Conservation (phyloP, 2,329 filamentous ascomycete genomes). For the Massarina eburnea region DNA sequence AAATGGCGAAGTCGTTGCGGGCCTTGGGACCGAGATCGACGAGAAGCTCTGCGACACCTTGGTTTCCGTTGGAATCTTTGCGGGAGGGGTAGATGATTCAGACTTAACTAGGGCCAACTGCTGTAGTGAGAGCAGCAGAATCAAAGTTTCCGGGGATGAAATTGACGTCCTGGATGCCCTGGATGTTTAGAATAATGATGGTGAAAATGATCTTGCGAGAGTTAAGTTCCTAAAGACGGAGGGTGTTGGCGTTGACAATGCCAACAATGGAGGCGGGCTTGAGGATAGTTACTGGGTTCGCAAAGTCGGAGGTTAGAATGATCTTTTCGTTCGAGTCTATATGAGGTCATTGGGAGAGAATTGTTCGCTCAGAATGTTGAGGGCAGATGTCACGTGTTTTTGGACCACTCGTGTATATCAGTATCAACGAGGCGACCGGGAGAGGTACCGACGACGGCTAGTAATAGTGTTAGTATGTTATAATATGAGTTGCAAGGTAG, state of each 20-base stretch:
- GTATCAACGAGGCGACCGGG: no score
- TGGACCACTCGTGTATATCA: no score
- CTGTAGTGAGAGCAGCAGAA: slow-evolving; percentile 60
- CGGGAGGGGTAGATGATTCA: slow-evolving; percentile 68
- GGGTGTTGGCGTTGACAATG: slow-evolving; percentile 58
- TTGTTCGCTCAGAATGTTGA: no score
- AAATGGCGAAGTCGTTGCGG: slow-evolving; percentile 60
- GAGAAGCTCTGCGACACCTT: slow-evolving; percentile 61
- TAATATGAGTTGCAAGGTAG: no score
- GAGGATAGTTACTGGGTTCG: slow-evolving; percentile 62
- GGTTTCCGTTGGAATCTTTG: slow-evolving; percentile 56
- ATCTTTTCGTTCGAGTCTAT: no score
- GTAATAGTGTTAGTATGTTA: no score
- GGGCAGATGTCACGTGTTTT: no score
- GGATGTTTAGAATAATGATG: slow-evolving; percentile 61
- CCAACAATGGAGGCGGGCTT: slow-evolving; percentile 56
- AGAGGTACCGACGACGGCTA: no score
- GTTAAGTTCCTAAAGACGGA: slow-evolving; percentile 61
- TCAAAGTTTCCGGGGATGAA: slow-evolving; percentile 65
- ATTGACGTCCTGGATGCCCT: slow-evolving; percentile 66
- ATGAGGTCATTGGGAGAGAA: no score
- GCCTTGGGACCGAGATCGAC: slow-evolving; percentile 61
- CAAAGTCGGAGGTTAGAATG: no score
- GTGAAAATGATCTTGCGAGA: slow-evolving; percentile 60
- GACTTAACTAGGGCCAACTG: slow-evolving; percentile 61